A percentile compares a stretch with the other conserved stretches of the same genome.
Evolutionary conservation across 805 yeast species (phyloP).

Genomic region (Jamesozyma lodderae): DNA sequence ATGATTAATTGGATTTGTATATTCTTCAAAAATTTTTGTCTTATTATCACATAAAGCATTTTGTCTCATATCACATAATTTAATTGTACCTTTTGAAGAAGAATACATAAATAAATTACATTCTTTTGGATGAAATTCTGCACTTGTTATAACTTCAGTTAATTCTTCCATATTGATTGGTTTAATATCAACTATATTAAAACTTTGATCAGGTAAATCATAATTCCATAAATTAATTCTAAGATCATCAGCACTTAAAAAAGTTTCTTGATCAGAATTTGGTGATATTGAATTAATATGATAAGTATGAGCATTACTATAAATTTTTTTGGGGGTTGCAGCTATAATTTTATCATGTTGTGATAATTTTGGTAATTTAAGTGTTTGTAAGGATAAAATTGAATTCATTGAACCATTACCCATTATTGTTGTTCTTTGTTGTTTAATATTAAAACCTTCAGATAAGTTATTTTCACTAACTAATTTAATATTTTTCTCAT

Average conservation of each 20-base stretch:
- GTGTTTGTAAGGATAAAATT: constrained; percentile 34
- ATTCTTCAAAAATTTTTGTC: constrained; percentile 83
- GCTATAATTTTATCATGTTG: constrained; percentile 91
- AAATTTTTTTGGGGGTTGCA: constrained; percentile 86
- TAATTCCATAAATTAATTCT: constrained; percentile 94
- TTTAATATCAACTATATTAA: constrained; percentile 94
- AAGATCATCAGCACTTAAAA: constrained; percentile 84
- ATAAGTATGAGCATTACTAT: constrained; percentile 95
- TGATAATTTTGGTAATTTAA: constrained; percentile 81
- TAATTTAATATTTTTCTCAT: constrained; percentile 82
- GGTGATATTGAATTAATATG: constrained; percentile 93
- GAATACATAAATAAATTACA: constrained; percentile 95
- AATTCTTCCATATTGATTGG: constrained; percentile 98
- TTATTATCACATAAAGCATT: constrained; percentile 90
- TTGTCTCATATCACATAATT: constrained; percentile 92
- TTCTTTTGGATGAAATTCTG: constrained; percentile 88
- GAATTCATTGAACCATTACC: constrained; percentile 17
- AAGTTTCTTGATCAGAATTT: constrained; percentile 94
- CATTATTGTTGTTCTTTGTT: constrained; percentile 6
- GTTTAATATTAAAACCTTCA: constrained; percentile 28
- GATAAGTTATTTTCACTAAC: constrained; percentile 84
- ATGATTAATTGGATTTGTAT: constrained; percentile 83
- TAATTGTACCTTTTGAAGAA: constrained; percentile 89
- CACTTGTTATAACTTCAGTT: constrained; percentile 93
- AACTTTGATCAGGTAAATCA: constrained; percentile 87